Evolutionary conservation across 176 grass and related monocot genomes (phyloP).

Genomic region (Dactylis glomerata): DNA sequence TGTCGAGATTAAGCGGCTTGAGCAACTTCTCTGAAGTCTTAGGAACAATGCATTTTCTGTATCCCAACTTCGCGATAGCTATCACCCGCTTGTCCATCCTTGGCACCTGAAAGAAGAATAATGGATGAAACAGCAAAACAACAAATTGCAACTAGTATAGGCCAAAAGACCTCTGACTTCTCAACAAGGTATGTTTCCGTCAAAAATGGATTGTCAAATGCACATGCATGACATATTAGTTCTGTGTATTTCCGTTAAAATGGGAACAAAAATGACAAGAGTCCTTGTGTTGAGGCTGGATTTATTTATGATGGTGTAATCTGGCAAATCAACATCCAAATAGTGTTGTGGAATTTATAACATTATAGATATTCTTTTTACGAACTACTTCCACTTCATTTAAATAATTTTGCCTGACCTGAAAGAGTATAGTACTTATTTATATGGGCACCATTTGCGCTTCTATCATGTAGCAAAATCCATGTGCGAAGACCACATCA

Average conservation of each 20-base stretch:
- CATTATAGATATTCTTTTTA: too few relatives aligned
- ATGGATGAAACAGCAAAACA: background rate
- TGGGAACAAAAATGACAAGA: background rate
- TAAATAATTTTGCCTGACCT: too few relatives aligned
- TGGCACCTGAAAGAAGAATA: slow-evolving; percentile 55
- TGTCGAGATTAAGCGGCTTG: slow-evolving; percentile 38
- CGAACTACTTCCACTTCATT: too few relatives aligned
- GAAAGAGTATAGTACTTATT: too few relatives aligned
- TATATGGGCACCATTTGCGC: too few relatives aligned
- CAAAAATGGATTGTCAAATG: background rate
- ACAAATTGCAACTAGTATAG: background rate
- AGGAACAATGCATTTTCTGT: slow-evolving; percentile 76
- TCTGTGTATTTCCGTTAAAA: background rate
- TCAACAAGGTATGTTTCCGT: background rate
- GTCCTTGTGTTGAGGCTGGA: background rate
- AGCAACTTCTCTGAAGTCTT: slow-evolving; percentile 60
- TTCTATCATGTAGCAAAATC: too few relatives aligned
- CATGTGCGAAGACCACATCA: too few relatives aligned
- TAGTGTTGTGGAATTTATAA: too few relatives aligned
- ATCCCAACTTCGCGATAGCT: slow-evolving; percentile 70
- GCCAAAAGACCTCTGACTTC: background rate
- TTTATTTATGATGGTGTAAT: too few relatives aligned
- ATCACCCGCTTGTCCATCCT: slow-evolving; percentile 90
- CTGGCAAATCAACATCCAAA: background rate
- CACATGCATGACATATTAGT: background rate